phyloP scores from a whole-genome alignment of 768 basidiomycete genomes.

The Boletus pseudo-olivaceus region DNA sequence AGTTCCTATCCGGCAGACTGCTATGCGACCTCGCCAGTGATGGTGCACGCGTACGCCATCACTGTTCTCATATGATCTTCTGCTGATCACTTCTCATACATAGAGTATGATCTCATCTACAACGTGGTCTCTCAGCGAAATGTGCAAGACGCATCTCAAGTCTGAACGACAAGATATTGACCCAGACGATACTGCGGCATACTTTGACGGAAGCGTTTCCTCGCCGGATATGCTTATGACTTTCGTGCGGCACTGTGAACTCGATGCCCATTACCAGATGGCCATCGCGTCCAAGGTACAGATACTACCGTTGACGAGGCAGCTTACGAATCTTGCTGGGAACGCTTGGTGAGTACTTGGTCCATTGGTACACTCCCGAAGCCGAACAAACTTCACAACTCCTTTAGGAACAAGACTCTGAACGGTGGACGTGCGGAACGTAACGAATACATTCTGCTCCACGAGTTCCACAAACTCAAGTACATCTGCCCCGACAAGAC shows the following conservation, averaged over 20 bases:
- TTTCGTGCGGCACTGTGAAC: constrained; percentile 90
- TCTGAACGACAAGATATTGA: constrained; percentile 91
- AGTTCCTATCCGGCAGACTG: constrained; percentile 79
- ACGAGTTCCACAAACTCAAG: constrained; percentile 95
- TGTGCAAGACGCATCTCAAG: constrained; percentile 88
- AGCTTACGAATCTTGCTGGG: constrained; percentile 92
- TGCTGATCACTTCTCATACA: not conserved
- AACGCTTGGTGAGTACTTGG: constrained; percentile 77
- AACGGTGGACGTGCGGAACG: constrained; percentile 98
- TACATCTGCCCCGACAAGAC: constrained; percentile 96
- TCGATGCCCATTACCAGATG: constrained; percentile 97
- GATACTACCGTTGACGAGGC: constrained; percentile 86
- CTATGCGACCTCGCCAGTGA: constrained; percentile 93
- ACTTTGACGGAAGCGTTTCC: constrained; percentile 80
- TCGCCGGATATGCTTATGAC: constrained; percentile 76
- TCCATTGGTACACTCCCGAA: not conserved
- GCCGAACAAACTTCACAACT: not conserved
- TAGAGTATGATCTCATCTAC: constrained; percentile 97
- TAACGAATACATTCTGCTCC: constrained; percentile 97
- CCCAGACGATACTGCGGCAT: constrained; percentile 88
- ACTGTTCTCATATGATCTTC: not conserved
- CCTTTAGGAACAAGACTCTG: constrained; percentile 86
- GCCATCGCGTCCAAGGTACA: constrained; percentile 94
- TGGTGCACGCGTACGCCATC: constrained; percentile 72
- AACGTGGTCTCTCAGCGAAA: constrained; percentile 97